Evolutionary conservation across 441 rosid species (phyloP).

Genomic region (Mallotus japonicus): DNA sequence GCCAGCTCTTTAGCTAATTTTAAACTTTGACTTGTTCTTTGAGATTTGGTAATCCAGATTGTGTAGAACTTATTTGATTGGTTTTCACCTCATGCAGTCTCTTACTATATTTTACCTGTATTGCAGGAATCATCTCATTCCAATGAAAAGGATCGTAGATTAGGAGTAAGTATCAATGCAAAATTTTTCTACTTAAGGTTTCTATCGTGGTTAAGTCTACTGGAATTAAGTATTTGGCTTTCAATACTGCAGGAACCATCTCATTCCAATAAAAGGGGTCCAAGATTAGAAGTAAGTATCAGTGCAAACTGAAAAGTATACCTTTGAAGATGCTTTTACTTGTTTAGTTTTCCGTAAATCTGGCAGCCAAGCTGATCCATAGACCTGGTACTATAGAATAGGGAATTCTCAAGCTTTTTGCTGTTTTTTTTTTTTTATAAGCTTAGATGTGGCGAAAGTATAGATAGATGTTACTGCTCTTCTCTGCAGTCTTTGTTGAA

Average conservation of each 20-base stretch:
- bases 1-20: background rate
- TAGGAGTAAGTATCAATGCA: conserved; percentile 40
- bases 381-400: background rate
- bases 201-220: background rate
- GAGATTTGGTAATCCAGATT: too few relatives aligned
- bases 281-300: conserved; percentile 52
- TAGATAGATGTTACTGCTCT: background rate
- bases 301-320: background rate
- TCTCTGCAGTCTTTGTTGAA: background rate
- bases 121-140: conserved; percentile 33
- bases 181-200: background rate
- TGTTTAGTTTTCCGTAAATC: background rate
- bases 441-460: background rate
- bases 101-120: background rate
- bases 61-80: too few relatives aligned
- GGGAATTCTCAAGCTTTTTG: background rate
- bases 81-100: background rate
- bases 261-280: conserved; percentile 30
- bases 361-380: background rate
- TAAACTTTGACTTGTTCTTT: background rate
- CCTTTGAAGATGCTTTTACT: background rate
- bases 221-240: conserved; percentile 6
- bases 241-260: conserved; percentile 32
- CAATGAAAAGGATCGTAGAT: conserved; percentile 40
- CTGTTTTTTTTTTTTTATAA: too few relatives aligned